A percentile compares a stretch with the other conserved stretches of the same genome.
Evolutionary conservation across 2,329 filamentous ascomycete genomes (phyloP).

Genomic region (Cytospora mali): DNA sequence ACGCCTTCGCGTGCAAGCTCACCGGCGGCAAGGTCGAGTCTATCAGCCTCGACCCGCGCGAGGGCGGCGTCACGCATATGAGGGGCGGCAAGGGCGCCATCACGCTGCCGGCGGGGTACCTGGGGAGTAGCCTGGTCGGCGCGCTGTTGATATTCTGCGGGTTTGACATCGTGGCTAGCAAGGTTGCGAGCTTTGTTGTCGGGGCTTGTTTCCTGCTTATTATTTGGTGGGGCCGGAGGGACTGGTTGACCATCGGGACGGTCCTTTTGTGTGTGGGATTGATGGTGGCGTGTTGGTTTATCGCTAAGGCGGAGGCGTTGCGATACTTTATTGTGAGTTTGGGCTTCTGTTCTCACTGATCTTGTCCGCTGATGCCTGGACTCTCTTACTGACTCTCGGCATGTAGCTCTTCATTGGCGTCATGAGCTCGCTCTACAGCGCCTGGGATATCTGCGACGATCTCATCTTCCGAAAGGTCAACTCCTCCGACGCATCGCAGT

Average conservation of each 20-base stretch:
- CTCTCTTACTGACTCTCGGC: conserved; percentile 1
- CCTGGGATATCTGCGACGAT: conserved; percentile 86
- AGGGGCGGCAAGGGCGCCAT: conserved; percentile 69
- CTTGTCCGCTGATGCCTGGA: no score
- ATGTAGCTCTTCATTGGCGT: conserved; percentile 77
- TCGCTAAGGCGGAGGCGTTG: conserved; percentile 72
- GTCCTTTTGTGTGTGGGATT: conserved; percentile 70
- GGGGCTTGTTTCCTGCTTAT: conserved; percentile 77
- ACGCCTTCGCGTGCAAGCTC: conserved; percentile 71
- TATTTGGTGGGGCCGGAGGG: conserved; percentile 73
- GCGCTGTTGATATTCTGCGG: conserved; percentile 78
- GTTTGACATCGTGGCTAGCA: conserved; percentile 80
- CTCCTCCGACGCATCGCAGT: conserved; percentile 76
- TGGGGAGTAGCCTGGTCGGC: conserved; percentile 76
- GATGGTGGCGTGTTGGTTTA: conserved; percentile 78
- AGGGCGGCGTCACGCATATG: conserved; percentile 77
- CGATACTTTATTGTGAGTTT: conserved; percentile 67
- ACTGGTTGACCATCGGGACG: conserved; percentile 77
- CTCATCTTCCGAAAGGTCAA: conserved; percentile 81
- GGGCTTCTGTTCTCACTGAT: neutral
- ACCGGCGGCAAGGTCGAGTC: conserved; percentile 75
- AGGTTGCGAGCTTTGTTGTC: conserved; percentile 73
- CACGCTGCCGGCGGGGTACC: conserved; percentile 76
- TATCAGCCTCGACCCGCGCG: conserved; percentile 73
- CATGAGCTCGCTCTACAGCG: conserved; percentile 78